Evolutionary conservation across 371 early-diverging fungal species (phyloP), one percentile per base, ranked within the genome.

Genomic region (Blastocladiella emersonii): DNA sequence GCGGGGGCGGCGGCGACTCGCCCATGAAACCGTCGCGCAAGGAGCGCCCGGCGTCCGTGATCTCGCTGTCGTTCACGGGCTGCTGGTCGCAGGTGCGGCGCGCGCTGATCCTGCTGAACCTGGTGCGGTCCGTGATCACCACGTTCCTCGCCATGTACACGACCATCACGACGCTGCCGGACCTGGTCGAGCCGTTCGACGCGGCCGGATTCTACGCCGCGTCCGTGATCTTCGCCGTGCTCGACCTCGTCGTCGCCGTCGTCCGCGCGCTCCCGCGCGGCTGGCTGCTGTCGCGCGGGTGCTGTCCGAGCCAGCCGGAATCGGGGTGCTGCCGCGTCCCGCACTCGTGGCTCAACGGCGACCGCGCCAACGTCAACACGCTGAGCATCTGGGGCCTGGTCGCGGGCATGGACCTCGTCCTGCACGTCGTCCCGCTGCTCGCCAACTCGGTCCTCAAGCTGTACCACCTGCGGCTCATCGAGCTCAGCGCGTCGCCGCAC

Each of bases 301-400:
- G 48, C 6, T 19, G n/a, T 23, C 23, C 19, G 25, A n/a, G n/a
- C n/a, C n/a, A n/a, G n/a, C n/a, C n/a, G n/a, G 48, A 48, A 19
- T 17, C 8, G 23, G n/a, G 48, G 23, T 8, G 21, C 23, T 48
- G 21, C 25, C n/a, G n/a, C 1, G 53, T 51, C 15, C 53, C 53
- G 15, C 8, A 15, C 8, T 25, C 27, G 30, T 51, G 53, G 53
- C 32, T 51, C 30, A 23, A 25, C 15, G 53, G 53, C 32, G 30
- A 51, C 15, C 32, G 21, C 21, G 45, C 53, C 59, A 59, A 59
- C 37, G 35, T 59, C 37, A 8, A 59, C 8, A 34, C n/a, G 30
- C 41, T 59, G 27, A 15, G 17, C 37, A 59, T 59, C 25, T 59
- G 59, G 59, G 59, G 41, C 13, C 44, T 59, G 15, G 59, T 59